A percentile compares a stretch with the other conserved stretches of the same genome.
Evolutionary conservation across 495 filamentous ascomycete species (phyloP).

Genomic region (Neurospora sp.): DNA sequence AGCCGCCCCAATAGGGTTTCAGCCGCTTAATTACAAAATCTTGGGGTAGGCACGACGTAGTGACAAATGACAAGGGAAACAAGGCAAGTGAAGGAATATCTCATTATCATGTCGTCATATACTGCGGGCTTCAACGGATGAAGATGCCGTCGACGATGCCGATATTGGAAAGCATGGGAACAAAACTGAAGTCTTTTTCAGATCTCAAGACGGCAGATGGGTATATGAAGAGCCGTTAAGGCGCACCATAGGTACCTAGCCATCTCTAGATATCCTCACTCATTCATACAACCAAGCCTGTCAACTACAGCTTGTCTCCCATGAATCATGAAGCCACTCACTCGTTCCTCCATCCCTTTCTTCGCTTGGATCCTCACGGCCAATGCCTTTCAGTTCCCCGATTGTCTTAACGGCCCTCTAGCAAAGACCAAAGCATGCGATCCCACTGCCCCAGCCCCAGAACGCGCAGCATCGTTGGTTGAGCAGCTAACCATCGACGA

Average conservation of each 20-base stretch:
- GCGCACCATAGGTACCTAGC: not conserved
- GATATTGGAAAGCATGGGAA: not conserved
- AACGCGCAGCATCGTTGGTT: slow-evolving; percentile 29
- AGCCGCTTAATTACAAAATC: not conserved
- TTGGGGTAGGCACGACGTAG: not conserved
- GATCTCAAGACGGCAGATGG: not conserved
- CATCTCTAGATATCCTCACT: not conserved
- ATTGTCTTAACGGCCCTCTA: not conserved
- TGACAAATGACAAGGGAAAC: not conserved
- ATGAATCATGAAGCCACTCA: not conserved
- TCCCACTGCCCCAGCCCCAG: not conserved
- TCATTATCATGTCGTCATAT: not conserved
- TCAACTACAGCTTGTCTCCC: not conserved
- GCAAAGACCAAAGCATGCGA: not conserved
- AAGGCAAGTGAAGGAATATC: not conserved
- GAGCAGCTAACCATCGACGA: slow-evolving; percentile 29
- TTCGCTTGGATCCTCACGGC: not conserved
- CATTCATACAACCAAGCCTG: not conserved
- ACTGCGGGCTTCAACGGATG: not conserved
- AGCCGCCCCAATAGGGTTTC: not conserved
- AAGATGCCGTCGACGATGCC: not conserved
- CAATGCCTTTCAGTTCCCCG: slow-evolving; percentile 5
- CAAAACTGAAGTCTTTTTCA: not conserved
- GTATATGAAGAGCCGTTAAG: not conserved
- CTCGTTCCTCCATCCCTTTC: not conserved